Evolutionary conservation across 306 rosid species (phyloP), one percentile per base, ranked within the genome.

Genomic region (Quercus engelmannii): DNA sequence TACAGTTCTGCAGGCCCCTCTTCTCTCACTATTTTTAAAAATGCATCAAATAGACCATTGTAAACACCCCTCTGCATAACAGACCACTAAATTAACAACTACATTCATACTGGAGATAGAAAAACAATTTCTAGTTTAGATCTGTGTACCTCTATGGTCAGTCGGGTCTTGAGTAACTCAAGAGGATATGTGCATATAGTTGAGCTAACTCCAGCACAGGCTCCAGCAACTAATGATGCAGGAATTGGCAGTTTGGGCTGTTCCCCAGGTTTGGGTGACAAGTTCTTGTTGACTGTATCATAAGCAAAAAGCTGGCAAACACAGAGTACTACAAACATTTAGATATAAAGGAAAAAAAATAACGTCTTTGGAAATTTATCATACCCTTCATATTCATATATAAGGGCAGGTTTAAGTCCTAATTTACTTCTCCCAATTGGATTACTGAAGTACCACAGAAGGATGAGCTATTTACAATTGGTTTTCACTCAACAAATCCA

Each of bases 181-280:
- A 95, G 99, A 13, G 99, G 98, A 80, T 95, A 93, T 6, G 97
- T 95, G 83, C 87, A 85, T 35, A 95, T 54, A 19, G 99, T 95
- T 61, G 99, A 92, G 85, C 97, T 93, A 38, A 95, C 97, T 84
- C 99, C 99, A 65, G 98, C 99, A 86, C 97, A 93, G 52, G 99
- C 99, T 21, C 99, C 99, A 20, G 99, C 99, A 74, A 95, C 69
- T 84, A 95, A 82, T 0, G 99, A 95, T 43, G 99, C 93, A 55
- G 99, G 97, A 80, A 95, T 78, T 17, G 89, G 92, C 74, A 90
- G 74, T 81, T 86, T 95, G 78, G 92, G 77, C 69, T 88, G 78
- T 55, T 95, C 99, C 70, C 99, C 99, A 4, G 91, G 86, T 74
- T 89, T 87, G 20, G 92, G 70, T 0, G 97, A 91, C 79, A 95